Conservation (phyloP, 2,329 filamentous ascomycete species). For the Alternaria burnsii region DNA sequence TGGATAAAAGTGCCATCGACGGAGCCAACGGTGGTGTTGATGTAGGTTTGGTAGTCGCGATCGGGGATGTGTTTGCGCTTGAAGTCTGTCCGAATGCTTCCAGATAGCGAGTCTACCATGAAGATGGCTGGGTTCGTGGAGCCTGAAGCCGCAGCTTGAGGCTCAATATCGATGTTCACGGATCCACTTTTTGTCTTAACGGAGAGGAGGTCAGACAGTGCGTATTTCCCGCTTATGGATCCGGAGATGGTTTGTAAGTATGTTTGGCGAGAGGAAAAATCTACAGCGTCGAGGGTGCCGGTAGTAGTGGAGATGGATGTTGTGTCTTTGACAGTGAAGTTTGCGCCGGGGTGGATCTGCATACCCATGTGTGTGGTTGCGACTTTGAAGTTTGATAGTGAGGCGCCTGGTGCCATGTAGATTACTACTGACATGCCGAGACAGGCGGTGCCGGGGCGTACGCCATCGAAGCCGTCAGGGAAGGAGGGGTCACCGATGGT, state of each 20-base stretch:
- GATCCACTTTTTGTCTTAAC: conserved; percentile 54
- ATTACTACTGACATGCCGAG: conserved; percentile 51
- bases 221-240: conserved; percentile 53
- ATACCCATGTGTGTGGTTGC: conserved; percentile 51
- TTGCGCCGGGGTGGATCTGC: conserved; percentile 44
- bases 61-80: conserved; percentile 48
- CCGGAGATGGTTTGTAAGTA: conserved; percentile 52
- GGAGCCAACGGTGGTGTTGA: conserved; percentile 51
- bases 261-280: conserved; percentile 51
- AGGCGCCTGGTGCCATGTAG: conserved; percentile 46
- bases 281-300: conserved; percentile 45
- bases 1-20: conserved; percentile 54
- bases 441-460: conserved; percentile 40
- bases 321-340: conserved; percentile 44
- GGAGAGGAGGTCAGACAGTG: conserved; percentile 52
- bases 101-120: conserved; percentile 44
- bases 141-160: conserved; percentile 43
- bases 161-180: conserved; percentile 52
- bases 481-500: conserved; percentile 38
- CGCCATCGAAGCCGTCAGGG: conserved; percentile 35
- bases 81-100: conserved; percentile 50
- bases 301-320: conserved; percentile 47
- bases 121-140: conserved; percentile 49
- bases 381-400: conserved; percentile 47
- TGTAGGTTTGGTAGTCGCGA: conserved; percentile 53